phyloP scores from a whole-genome alignment of 2,329 filamentous ascomycete species.

The Phaeosphaeria sp. region DNA sequence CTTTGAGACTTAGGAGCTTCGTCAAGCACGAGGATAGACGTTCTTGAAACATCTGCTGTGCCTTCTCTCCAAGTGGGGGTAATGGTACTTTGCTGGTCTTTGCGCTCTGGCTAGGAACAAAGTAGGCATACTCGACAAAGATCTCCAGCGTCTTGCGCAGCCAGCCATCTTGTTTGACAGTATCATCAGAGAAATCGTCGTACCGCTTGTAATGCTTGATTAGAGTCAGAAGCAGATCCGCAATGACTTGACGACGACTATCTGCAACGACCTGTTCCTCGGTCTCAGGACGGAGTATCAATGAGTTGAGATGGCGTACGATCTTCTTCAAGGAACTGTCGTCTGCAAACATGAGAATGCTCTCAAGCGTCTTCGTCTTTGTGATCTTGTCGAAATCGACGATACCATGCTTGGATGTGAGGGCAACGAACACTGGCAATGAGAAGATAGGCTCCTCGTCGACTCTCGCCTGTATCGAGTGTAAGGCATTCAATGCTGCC shows the following conservation, averaged over 20 bases:
- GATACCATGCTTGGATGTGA: constrained; percentile 73
- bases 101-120: constrained; percentile 46
- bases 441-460: constrained; percentile 65
- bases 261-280: constrained; percentile 55
- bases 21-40: constrained; percentile 63
- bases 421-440: constrained; percentile 65
- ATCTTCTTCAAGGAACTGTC: constrained; percentile 57
- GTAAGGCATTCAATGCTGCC: constrained; percentile 77
- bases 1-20: constrained; percentile 50
- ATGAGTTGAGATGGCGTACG: constrained; percentile 58
- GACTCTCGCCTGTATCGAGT: constrained; percentile 70
- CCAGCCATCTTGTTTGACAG: constrained; percentile 47
- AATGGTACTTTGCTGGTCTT: constrained; percentile 46
- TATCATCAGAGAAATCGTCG: constrained; percentile 21
- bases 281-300: constrained; percentile 55
- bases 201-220: constrained; percentile 52
- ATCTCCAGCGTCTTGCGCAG: constrained; percentile 54
- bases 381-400: constrained; percentile 87
- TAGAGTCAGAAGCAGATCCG: constrained; percentile 60
- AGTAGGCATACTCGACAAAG: constrained; percentile 59
- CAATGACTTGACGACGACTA: constrained; percentile 56
- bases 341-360: constrained; percentile 68
- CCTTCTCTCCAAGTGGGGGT: constrained; percentile 55
- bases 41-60: constrained; percentile 60
- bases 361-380: constrained; percentile 83